Percentiles rank a stretch among this genome's conserved stretches.
Evolutionary conservation across 2,329 filamentous ascomycete genomes (phyloP).

Genomic region (Neopestalotiopsis clavispora): DNA sequence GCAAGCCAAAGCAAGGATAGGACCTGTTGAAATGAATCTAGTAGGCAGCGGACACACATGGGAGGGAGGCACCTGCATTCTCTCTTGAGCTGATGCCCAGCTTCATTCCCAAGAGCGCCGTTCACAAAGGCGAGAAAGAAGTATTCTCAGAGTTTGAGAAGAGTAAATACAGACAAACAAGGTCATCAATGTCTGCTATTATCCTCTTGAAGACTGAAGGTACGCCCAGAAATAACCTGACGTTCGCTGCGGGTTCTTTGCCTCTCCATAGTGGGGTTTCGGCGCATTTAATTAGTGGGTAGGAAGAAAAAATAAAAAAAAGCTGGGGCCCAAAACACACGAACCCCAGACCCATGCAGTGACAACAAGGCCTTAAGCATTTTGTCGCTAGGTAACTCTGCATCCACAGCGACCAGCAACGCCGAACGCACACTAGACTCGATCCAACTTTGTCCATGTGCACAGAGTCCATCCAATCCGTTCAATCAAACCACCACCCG

Average conservation of each 20-base stretch:
- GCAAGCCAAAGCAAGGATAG: not conserved
- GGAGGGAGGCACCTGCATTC: not conserved
- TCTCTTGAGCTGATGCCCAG: no score
- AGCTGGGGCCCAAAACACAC: not conserved
- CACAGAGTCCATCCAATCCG: not conserved
- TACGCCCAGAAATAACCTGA: no score
- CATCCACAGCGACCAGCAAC: not conserved
- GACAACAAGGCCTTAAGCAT: not conserved
- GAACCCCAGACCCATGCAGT: not conserved
- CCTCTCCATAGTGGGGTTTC: no score
- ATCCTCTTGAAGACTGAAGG: no score
- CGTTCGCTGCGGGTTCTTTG: no score
- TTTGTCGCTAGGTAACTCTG: conserved; percentile 1
- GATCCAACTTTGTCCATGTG: not conserved
- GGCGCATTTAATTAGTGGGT: no score
- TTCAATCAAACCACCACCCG: not conserved
- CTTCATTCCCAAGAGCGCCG: no score
- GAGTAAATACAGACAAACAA: no score
- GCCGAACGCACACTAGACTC: not conserved
- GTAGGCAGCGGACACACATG: not conserved
- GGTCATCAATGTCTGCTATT: no score
- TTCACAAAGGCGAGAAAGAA: no score
- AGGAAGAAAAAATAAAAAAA: no score
- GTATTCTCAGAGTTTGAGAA: no score
- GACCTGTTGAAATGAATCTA: not conserved